phyloP scores from a whole-genome alignment of 2,329 filamentous ascomycete genomes.

The Trichoderma gracile region DNA sequence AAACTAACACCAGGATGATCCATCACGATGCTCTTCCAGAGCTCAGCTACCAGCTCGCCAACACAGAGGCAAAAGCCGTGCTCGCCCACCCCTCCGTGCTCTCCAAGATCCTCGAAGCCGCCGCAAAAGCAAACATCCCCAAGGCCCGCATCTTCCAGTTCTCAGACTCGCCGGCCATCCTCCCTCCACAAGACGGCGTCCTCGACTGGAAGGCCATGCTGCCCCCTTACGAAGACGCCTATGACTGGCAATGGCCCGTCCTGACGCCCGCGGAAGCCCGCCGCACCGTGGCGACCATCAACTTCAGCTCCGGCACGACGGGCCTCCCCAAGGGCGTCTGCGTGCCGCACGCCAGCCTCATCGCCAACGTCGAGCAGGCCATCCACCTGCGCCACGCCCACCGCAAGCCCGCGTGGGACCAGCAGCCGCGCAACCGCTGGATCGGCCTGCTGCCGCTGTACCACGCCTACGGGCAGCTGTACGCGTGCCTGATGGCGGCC shows the following conservation, averaged over 20 bases:
- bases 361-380: constrained; percentile 53
- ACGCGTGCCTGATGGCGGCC: constrained; percentile 50
- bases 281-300: constrained; percentile 46
- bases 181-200: constrained; percentile 35
- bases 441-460: constrained; percentile 67
- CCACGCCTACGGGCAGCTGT: constrained; percentile 59
- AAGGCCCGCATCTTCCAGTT: constrained; percentile 50
- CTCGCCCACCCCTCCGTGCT: constrained; percentile 52
- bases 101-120: constrained; percentile 46
- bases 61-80: constrained; percentile 52
- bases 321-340: constrained; percentile 54
- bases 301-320: constrained; percentile 54
- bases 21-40: constrained; percentile 38
- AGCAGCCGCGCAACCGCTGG: constrained; percentile 49
- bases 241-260: constrained; percentile 45
- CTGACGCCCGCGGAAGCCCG: constrained; percentile 41
- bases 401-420: constrained; percentile 31
- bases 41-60: constrained; percentile 52
- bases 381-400: constrained; percentile 47
- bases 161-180: constrained; percentile 40
- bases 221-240: constrained; percentile 36
- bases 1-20: no score
- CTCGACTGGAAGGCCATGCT: constrained; percentile 47
- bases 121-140: constrained; percentile 44
- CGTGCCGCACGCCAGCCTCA: constrained; percentile 51